Base-by-base conservation (phyloP, 1,284 basidiomycete species). In the Rhodotorula sp. region DNA sequence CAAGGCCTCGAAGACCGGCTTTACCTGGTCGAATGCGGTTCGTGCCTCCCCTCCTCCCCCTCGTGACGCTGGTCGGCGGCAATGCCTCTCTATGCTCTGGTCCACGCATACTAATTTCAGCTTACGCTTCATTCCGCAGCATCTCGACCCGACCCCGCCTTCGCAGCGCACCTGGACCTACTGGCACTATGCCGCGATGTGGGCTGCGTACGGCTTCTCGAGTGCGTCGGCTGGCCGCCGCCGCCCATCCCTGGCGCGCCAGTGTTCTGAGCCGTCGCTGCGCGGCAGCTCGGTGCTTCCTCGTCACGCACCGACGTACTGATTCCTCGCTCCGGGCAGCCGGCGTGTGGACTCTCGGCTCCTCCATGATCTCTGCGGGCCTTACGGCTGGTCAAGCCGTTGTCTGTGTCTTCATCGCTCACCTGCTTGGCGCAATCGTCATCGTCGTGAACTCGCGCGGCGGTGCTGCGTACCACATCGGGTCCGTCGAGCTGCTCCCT, bases 391-490 rank as follows among this genome's bases (percentile, higher is more conserved):
- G 64, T 19, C 63, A 69, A 41, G 67, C 71, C 3, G 61, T 73
- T 36, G 54, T 66, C 54, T 57, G 65, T 22, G 68, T 73, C 37
- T 61, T 70, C 37, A 55, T 73, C 46, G 71, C 71, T 27, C 68
- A 73, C 34, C 46, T 67, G 5, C 61, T 73, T 4, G 68, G 67
- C 2, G 67, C 68, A 37, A 58, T 70, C 29, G 61, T 66, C 13
- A 73, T 73, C 37, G 71, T 73, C 29, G 37, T 73, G 54, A 73
- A 73, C 57, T 58, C 76, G 10, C 73, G 81, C 1, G 72, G 77
- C 25, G 81, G 80, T 44, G 80, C 82, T 0, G 71, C 77, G 5
- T 82, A 80, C 58, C 81, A 82, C 67, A 73, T 81, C 37, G 79
- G 79, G 39, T 39, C 15, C 39, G 39, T 39, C 39, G n/a, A n/a